Evolutionary conservation across 2,329 filamentous ascomycete genomes (phyloP), one percentile per base, ranked within the genome.

Genomic region (Neurospora sp.): DNA sequence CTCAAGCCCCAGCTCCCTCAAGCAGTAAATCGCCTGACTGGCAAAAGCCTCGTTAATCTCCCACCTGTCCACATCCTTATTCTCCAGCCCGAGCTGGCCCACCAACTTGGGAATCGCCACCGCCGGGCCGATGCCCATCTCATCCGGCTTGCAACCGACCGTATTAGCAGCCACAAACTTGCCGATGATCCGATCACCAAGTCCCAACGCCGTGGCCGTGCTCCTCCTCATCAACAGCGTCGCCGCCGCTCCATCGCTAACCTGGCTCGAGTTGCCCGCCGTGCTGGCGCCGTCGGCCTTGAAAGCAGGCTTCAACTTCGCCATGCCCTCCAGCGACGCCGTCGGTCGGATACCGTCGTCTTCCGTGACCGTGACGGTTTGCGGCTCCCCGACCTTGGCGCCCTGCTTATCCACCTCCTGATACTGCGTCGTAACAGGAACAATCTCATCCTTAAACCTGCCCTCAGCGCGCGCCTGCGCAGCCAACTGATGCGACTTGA

Each of bases 121-220:
- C 0, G 93, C 92, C 0, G 95, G 94, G 0, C 95, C 94, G 70
- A 97, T 85, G 46, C 95, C 94, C 95, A 98, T 97, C 85, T 97
- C 93, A 77, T 97, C 93, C 0, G 95, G 94, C 68, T 84, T 85
- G 78, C 92, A 96, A 12, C 95, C 94, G 0, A 89, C 88, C 11
- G 92, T 89, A 38, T 89, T 86, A 1, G 91, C 90, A 0, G 87
- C 90, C 0, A 93, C 91, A 83, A 94, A 97, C 79, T 91, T 93
- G 41, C 91, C 94, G 70, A 96, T 89, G 76, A 97, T 92, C 37
- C 83, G 83, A 6, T 83, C 52, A 1, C 52, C 52, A 8, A 62
- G 83, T 0, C 93, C 93, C 0, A 97, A 85, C 69, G 88, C 86
- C 0, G 86, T 87, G 0, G 93, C 93, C 0, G 90, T 94, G 74